phyloP scores from a whole-genome alignment of 192 early-diverging fungal genomes.

The Linderina pennispora region DNA sequence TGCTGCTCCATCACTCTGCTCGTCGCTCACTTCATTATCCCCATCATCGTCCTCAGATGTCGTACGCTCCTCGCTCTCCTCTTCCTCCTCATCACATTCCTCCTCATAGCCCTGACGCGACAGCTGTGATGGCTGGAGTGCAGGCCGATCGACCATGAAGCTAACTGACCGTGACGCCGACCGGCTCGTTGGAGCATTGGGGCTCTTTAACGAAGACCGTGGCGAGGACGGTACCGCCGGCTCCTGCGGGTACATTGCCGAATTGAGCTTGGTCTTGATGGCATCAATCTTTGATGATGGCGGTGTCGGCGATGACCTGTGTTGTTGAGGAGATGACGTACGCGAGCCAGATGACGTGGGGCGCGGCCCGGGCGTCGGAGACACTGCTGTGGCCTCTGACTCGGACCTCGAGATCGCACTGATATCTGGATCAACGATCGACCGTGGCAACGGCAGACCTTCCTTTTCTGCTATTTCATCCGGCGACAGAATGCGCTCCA shows the following conservation, averaged over 20 bases:
- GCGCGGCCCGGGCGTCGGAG: slow-evolving; percentile 4
- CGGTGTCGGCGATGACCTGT: too few relatives aligned
- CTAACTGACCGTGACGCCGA: slow-evolving; percentile 37
- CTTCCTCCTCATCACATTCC: slow-evolving; percentile 4
- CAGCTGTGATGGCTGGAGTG: slow-evolving; percentile 3
- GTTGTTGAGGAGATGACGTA: too few relatives aligned
- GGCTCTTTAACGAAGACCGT: slow-evolving; percentile 31
- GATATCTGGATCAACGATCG: slow-evolving; percentile 31
- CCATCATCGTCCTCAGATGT: background rate
- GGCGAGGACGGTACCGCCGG: slow-evolving; percentile 2
- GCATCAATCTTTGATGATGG: slow-evolving; percentile 9
- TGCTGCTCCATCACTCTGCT: background rate
- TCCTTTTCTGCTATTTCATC: slow-evolving; percentile 42
- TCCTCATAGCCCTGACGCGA: background rate
- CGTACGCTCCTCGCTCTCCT: background rate
- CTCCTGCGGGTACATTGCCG: slow-evolving; percentile 9
- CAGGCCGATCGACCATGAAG: slow-evolving; percentile 32
- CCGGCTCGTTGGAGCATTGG: slow-evolving; percentile 18
- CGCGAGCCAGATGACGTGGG: slow-evolving; percentile 1
- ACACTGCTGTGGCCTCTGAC: slow-evolving; percentile 8
- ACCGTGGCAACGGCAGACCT: slow-evolving; percentile 33
- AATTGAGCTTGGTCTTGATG: slow-evolving; percentile 14
- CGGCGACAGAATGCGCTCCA: slow-evolving; percentile 40
- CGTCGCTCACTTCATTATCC: background rate
- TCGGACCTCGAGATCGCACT: slow-evolving; percentile 18